Conservation (phyloP, 1,284 basidiomycete genomes). For the Apiotrichum sp. region DNA sequence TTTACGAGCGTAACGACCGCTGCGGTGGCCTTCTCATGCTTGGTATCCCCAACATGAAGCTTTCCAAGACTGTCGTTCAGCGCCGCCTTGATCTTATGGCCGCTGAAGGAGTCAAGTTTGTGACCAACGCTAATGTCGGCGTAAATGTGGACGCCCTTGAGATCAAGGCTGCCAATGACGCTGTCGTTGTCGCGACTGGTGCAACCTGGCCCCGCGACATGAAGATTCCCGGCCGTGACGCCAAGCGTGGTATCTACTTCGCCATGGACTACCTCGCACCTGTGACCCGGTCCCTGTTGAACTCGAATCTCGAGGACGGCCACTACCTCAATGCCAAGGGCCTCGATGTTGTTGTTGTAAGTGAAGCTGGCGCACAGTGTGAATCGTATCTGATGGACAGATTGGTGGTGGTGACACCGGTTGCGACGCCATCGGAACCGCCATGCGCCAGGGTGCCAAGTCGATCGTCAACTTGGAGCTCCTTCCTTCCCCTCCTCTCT, state of each 20-base stretch:
- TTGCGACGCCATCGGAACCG: conserved; percentile 82
- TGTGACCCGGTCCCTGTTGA: conserved; percentile 80
- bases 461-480: conserved; percentile 95
- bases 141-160: conserved; percentile 66
- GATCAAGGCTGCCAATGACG: conserved; percentile 69
- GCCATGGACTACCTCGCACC: conserved; percentile 85
- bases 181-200: conserved; percentile 78
- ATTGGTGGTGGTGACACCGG: conserved; percentile 91
- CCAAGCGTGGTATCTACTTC: conserved; percentile 77
- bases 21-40: conserved; percentile 76
- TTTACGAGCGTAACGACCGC: conserved; percentile 90
- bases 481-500: conserved; percentile 75
- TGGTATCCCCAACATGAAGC: conserved; percentile 86
- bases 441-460: conserved; percentile 90
- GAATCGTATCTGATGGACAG: no score
- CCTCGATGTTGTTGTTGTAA: conserved; percentile 78
- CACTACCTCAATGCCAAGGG: conserved; percentile 77
- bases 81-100: conserved; percentile 85
- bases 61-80: conserved; percentile 84
- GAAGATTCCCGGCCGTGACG: conserved; percentile 72
- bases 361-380: no score
- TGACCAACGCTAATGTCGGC: conserved; percentile 74
- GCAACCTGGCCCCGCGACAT: conserved; percentile 90
- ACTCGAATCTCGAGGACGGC: conserved; percentile 67
- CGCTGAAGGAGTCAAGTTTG: conserved; percentile 78